These are phyloP conservation scores for Camelina neglecta DNA, from an alignment of 345 rosid species.

Conservation along the genomic window DNA sequence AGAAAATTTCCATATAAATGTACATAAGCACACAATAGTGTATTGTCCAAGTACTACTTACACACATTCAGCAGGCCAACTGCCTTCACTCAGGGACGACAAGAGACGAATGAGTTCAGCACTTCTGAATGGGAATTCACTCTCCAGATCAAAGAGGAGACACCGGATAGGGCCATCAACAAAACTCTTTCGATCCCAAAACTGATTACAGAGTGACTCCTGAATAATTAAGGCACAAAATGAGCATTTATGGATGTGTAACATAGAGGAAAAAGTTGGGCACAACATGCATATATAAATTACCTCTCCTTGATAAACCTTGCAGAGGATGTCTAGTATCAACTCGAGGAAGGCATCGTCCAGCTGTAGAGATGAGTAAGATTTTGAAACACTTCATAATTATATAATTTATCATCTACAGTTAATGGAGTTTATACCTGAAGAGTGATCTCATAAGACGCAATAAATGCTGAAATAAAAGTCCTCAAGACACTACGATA, in stretches of 20 bases:
- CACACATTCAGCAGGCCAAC: conserved; percentile 99
- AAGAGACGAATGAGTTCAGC: conserved; percentile 72
- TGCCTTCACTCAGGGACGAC: conserved; percentile 90
- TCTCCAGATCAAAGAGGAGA: conserved; percentile 86
- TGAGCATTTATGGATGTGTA: conserved; percentile 37
- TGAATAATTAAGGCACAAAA: conserved; percentile 45
- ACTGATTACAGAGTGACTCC: conserved; percentile 97
- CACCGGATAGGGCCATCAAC: conserved; percentile 95
- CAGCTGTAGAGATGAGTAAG: conserved; percentile 48
- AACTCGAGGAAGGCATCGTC: conserved; percentile 69
- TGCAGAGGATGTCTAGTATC: conserved; percentile 89
- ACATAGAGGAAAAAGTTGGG: conserved; percentile 15
- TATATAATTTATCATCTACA: not conserved
- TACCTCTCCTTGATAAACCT: conserved; percentile 90
- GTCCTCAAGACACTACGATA: conserved; percentile 88
- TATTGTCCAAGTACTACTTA: conserved; percentile 50
- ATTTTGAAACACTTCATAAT: conserved; percentile 21
- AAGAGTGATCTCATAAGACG: conserved; percentile 86
- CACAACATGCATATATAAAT: conserved; percentile 37
- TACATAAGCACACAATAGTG: conserved; percentile 14
- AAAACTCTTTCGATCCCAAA: conserved; percentile 93
- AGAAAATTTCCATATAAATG: conserved; percentile 15
- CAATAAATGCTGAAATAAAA: conserved; percentile 88
- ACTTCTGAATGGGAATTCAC: conserved; percentile 87
- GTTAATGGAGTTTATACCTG: conserved; percentile 56